Base-by-base conservation (phyloP, 176 grass and related monocot genomes). In the Aechmea fasciata region DNA sequence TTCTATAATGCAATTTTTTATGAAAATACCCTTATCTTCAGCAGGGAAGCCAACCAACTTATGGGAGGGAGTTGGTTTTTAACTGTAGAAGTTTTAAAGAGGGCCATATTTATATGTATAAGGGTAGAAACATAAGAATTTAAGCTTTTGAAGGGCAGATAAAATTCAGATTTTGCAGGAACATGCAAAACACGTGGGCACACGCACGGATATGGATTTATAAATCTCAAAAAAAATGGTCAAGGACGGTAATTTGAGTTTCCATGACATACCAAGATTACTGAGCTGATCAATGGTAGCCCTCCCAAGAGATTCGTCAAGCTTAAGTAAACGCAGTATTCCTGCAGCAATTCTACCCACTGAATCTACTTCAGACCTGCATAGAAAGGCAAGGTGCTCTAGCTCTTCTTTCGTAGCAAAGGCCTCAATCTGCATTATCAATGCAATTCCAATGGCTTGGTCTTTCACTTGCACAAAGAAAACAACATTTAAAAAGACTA, bases 261-360 rank as follows among this genome's bases (percentile, higher is more conserved):
- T 61, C 4, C 2, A 61, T 61, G 17, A 48, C 75, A 80, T 99
- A 99, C 95, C 95, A 69, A 99, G 75, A 80, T 90, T 99, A 54
- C 74, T 79, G 47, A 94, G 90, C 71, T 93, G 90, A 71, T 93
- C 84, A 51, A 99, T 87, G 63, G 95, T 83, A 79, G 81, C 83
- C 51, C 83, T 84, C 11, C 95, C 95, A 65, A 99, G 95, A 62
- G 95, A 93, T 71, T 93, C 91, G 33, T 99, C 95, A 63, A 99
- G 95, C 64, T 88, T 93, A 70, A 99, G 84, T 26, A 99, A 75
- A 66, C 89, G 84, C 66, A 99, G 79, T 76, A 94, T 93, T 73
- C 82, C 95, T 68, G 95, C 95, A 63, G 95, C 68, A 70, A 99
- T 93, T 75, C 95, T 81, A 55, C 94, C 95, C 87, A 94, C 82